Evolutionary conservation across 2,329 filamentous ascomycete species (phyloP).

Genomic region (Zymoseptoria passerinii): DNA sequence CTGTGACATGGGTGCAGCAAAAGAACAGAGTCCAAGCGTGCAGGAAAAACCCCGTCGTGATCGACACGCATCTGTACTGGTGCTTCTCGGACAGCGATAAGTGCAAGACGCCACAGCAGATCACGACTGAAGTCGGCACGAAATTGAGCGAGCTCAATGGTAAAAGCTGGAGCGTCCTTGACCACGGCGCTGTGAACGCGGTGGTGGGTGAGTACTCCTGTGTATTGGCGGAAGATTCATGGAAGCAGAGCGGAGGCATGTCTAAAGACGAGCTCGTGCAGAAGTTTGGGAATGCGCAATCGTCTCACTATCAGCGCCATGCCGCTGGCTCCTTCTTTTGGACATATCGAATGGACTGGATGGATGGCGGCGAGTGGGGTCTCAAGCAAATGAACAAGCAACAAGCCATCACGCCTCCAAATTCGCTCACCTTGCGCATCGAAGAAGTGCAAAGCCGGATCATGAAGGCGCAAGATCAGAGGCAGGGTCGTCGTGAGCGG

Average conservation of each 20-base stretch:
- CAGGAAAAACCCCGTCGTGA: conserved; percentile 41
- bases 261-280: conserved; percentile 34
- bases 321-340: conserved; percentile 50
- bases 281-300: conserved; percentile 44
- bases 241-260: conserved; percentile 31
- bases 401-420: conserved; percentile 36
- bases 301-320: conserved; percentile 40
- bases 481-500: conserved; percentile 29
- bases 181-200: conserved; percentile 44
- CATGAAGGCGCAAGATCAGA: conserved; percentile 34
- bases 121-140: conserved; percentile 38
- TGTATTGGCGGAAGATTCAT: conserved; percentile 45
- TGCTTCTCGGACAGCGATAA: conserved; percentile 49
- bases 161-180: conserved; percentile 41
- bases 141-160: conserved; percentile 41
- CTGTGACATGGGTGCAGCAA: conserved; percentile 37
- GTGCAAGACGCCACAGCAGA: conserved; percentile 43
- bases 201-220: conserved; percentile 53
- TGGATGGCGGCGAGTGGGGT: conserved; percentile 54
- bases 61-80: conserved; percentile 55
- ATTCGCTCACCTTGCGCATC: conserved; percentile 30
- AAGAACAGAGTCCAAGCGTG: conserved; percentile 14
- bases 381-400: conserved; percentile 46
- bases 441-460: conserved; percentile 33
- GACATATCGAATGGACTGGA: conserved; percentile 56